These are phyloP conservation scores for Elasticomyces elasticus DNA, from an alignment of 495 filamentous ascomycete genomes.

Conservation along the genomic window DNA sequence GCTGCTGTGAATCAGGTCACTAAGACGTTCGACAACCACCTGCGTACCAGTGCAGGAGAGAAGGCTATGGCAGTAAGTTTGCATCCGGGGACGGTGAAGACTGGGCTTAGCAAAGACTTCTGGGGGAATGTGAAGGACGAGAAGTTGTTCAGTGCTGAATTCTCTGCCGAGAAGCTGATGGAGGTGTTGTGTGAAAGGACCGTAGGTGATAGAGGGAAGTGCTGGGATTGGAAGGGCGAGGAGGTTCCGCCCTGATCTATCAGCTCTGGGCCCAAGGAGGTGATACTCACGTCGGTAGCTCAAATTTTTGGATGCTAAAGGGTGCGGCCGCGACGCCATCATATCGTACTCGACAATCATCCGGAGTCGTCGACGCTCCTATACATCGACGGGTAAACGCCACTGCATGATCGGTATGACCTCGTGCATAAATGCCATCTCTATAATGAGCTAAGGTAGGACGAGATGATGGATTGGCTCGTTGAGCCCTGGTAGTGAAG, in stretches of 20 bases:
- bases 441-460: too few relatives aligned
- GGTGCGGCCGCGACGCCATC: too few relatives aligned
- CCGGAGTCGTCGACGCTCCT: too few relatives aligned
- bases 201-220: slow-evolving; percentile 49
- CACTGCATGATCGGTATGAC: too few relatives aligned
- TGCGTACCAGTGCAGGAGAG: slow-evolving; percentile 43
- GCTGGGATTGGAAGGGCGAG: slow-evolving; percentile 69
- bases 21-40: slow-evolving; percentile 63
- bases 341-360: too few relatives aligned
- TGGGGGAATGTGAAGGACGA: slow-evolving; percentile 51
- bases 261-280: too few relatives aligned
- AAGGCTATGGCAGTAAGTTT: slow-evolving; percentile 58
- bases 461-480: too few relatives aligned
- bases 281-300: too few relatives aligned
- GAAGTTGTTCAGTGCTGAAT: slow-evolving; percentile 53
- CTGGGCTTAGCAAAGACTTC: slow-evolving; percentile 60
- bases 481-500: too few relatives aligned
- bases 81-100: slow-evolving; percentile 77
- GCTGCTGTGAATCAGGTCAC: slow-evolving; percentile 55
- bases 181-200: slow-evolving; percentile 42
- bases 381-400: too few relatives aligned
- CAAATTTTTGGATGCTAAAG: too few relatives aligned
- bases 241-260: slow-evolving; percentile 57
- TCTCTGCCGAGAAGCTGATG: slow-evolving; percentile 51
- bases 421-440: too few relatives aligned